Conservation (phyloP, 2,329 filamentous ascomycete genomes). For the Stagonosporopsis vannaccii region DNA sequence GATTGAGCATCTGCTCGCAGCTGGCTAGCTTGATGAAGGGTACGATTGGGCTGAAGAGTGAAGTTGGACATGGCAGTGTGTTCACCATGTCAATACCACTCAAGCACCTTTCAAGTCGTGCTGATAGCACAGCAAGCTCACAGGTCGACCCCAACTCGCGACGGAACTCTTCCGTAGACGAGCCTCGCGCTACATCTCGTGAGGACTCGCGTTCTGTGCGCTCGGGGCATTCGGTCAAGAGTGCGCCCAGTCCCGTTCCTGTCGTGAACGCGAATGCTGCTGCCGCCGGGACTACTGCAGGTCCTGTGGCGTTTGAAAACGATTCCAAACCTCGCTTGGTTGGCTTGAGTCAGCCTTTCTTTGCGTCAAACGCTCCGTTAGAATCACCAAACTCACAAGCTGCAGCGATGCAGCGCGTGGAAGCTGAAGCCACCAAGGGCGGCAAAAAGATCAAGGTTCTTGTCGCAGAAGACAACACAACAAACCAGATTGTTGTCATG, state of each 20-base stretch:
- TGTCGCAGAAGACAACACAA: constrained; percentile 80
- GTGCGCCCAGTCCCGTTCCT: constrained; percentile 30
- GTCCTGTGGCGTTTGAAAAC: constrained; percentile 58
- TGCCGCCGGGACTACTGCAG: constrained; percentile 20
- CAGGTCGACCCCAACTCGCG: constrained; percentile 38
- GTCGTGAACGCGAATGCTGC: constrained; percentile 21
- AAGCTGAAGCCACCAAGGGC: constrained; percentile 64
- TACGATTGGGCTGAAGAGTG: constrained; percentile 73
- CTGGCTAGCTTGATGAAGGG: constrained; percentile 85
- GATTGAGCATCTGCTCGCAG: constrained; percentile 88
- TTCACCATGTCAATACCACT: constrained; percentile 87
- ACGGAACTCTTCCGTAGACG: constrained; percentile 40
- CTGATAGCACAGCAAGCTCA: constrained; percentile 58
- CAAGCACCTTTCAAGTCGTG: constrained; percentile 74
- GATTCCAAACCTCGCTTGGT: constrained; percentile 80
- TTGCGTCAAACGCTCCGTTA: constrained; percentile 60
- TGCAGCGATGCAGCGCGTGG: constrained; percentile 69
- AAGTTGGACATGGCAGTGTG: constrained; percentile 75
- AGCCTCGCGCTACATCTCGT: constrained; percentile 25
- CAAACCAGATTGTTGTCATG: constrained; percentile 57
- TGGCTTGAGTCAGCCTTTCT: constrained; percentile 84
- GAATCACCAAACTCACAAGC: constrained; percentile 67
- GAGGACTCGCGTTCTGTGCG: constrained; percentile 44
- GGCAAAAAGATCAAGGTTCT: constrained; percentile 76
- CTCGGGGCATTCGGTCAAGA: constrained; percentile 44